These are phyloP conservation scores for Neurospora crassa DNA, from an alignment of 2,329 filamentous ascomycete species.

Conservation along the genomic window DNA sequence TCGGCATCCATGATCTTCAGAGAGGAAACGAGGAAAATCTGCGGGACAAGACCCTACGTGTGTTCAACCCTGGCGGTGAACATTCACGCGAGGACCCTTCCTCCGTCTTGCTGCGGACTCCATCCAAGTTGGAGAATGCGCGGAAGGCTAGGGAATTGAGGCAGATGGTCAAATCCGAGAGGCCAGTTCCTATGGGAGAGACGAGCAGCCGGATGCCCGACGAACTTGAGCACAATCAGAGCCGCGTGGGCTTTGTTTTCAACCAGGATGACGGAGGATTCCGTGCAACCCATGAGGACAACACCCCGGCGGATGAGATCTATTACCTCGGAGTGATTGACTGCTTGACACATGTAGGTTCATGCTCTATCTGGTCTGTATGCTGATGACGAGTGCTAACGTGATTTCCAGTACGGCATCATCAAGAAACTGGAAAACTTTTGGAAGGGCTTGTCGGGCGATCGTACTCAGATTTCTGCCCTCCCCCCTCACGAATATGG, in stretches of 20 bases:
- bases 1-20: conserved; percentile 85
- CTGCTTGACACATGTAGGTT: conserved; percentile 86
- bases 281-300: conserved; percentile 84
- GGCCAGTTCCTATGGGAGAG: conserved; percentile 85
- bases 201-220: conserved; percentile 81
- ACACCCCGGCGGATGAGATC: conserved; percentile 76
- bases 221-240: conserved; percentile 67
- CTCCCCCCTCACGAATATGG: conserved; percentile 86
- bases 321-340: conserved; percentile 99
- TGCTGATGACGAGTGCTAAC: conserved; percentile 8
- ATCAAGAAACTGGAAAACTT: conserved; percentile 95
- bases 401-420: conserved; percentile 62
- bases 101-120: conserved; percentile 70
- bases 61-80: conserved; percentile 84
- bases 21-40: conserved; percentile 94
- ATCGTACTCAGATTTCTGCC: conserved; percentile 82
- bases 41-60: conserved; percentile 77
- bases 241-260: conserved; percentile 66
- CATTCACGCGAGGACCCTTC: conserved; percentile 41
- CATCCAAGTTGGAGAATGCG: conserved; percentile 85
- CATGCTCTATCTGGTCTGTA: background rate
- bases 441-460: conserved; percentile 83
- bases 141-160: conserved; percentile 85
- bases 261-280: conserved; percentile 93
- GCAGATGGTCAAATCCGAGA: conserved; percentile 85